phyloP scores from a whole-genome alignment of 1,284 basidiomycete species.

The Rhizoctonia solani region DNA sequence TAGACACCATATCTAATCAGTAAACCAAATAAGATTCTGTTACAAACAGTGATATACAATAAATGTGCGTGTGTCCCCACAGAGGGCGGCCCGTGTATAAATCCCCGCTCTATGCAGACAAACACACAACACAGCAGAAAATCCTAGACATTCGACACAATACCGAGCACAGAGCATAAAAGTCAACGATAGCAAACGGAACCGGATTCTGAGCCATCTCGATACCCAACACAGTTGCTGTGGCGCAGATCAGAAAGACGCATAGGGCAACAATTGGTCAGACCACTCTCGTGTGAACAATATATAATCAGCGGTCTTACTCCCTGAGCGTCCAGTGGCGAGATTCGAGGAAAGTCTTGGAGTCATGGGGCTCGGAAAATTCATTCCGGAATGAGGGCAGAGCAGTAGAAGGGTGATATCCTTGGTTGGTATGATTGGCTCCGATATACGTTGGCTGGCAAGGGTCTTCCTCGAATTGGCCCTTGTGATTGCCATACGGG shows the following conservation, averaged over 20 bases:
- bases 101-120: slow-evolving; percentile 24
- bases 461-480: neutral
- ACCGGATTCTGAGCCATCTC: neutral
- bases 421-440: neutral
- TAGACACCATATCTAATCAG: slow-evolving; percentile 33
- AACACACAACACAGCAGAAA: slow-evolving; percentile 6
- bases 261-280: neutral
- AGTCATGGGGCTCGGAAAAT: neutral
- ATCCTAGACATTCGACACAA: neutral
- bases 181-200: slow-evolving; percentile 1
- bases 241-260: neutral
- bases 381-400: neutral
- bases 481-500: slow-evolving; percentile 1
- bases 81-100: slow-evolving; percentile 35
- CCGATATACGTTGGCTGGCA: slow-evolving; percentile 29
- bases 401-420: neutral
- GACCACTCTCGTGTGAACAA: neutral
- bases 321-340: slow-evolving; percentile 2
- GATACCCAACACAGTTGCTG: neutral
- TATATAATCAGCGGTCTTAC: neutral
- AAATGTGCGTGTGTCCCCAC: neutral
- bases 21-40: neutral
- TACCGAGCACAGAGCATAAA: neutral
- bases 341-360: slow-evolving; percentile 2
- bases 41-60: slow-evolving; percentile 22